These are phyloP conservation scores for Achaetomium macrosporum DNA, from an alignment of 2,329 filamentous ascomycete species.

Conservation along the genomic window DNA sequence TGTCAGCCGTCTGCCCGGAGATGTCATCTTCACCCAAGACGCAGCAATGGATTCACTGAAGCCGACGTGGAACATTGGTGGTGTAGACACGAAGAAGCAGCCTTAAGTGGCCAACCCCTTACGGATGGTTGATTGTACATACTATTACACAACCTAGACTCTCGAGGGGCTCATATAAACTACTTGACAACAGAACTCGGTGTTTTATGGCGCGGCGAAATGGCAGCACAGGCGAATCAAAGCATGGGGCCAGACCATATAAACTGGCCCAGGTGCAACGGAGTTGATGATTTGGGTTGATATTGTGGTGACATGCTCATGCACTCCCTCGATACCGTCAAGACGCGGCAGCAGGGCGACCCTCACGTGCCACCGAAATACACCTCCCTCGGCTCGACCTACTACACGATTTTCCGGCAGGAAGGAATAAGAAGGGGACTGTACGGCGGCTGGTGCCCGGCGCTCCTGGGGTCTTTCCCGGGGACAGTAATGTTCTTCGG, in stretches of 20 bases:
- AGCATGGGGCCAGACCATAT: too few relatives aligned
- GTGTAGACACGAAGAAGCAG: too few relatives aligned
- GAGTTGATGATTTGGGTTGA: too few relatives aligned
- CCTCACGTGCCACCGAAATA: slow-evolving; percentile 91
- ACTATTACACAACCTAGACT: too few relatives aligned
- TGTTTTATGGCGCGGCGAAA: too few relatives aligned
- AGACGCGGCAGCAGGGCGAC: slow-evolving; percentile 95
- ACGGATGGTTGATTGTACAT: too few relatives aligned
- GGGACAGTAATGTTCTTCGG: slow-evolving; percentile 97
- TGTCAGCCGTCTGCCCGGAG: slow-evolving; percentile 75
- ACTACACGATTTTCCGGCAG: slow-evolving; percentile 87
- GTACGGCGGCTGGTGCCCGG: slow-evolving; percentile 90
- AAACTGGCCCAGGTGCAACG: too few relatives aligned
- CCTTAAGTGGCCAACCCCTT: too few relatives aligned
- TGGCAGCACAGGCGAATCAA: too few relatives aligned
- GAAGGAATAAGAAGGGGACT: slow-evolving; percentile 81
- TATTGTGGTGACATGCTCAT: slow-evolving; percentile 95
- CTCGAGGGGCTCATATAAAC: too few relatives aligned
- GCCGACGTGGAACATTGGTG: slow-evolving; percentile 52
- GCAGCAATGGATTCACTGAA: slow-evolving; percentile 58
- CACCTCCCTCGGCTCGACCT: slow-evolving; percentile 81
- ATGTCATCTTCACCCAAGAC: slow-evolving; percentile 71
- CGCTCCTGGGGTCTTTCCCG: slow-evolving; percentile 84
- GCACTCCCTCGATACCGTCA: slow-evolving; percentile 98
- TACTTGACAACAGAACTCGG: too few relatives aligned